Evolutionary conservation across 192 early-diverging fungal genomes (phyloP).

Genomic region (Coemansia sp.): DNA sequence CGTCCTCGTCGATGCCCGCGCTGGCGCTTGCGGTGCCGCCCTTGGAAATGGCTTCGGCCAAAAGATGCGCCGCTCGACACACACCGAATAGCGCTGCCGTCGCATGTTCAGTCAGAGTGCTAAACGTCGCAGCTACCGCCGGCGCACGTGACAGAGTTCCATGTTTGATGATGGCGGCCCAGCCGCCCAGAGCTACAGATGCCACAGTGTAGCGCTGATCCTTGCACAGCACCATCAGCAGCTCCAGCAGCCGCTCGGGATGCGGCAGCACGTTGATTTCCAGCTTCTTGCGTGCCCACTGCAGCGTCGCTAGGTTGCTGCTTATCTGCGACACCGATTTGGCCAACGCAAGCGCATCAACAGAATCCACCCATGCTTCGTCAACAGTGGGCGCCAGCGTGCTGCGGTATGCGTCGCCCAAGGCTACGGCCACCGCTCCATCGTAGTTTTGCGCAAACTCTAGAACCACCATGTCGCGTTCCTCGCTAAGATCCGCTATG

Average conservation of each 20-base stretch:
- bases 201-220: slow-evolving; percentile 35
- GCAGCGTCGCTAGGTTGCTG: slow-evolving; percentile 25
- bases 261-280: slow-evolving; percentile 10
- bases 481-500: slow-evolving; percentile 19
- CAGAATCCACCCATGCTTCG: slow-evolving; percentile 19
- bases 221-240: slow-evolving; percentile 28
- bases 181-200: slow-evolving; percentile 24
- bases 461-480: slow-evolving; percentile 31
- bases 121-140: slow-evolving; percentile 15
- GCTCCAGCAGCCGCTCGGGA: slow-evolving; percentile 20
- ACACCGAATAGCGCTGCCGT: slow-evolving; percentile 29
- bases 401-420: slow-evolving; percentile 19
- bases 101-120: slow-evolving; percentile 35
- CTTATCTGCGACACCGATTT: slow-evolving; percentile 10
- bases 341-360: slow-evolving; percentile 31
- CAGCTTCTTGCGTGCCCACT: slow-evolving; percentile 46
- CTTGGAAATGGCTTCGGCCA: not conserved
- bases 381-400: slow-evolving; percentile 15
- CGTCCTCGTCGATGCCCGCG: slow-evolving; percentile 18
- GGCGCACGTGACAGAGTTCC: slow-evolving; percentile 18
- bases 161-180: slow-evolving; percentile 34
- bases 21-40: not conserved
- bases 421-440: slow-evolving; percentile 2
- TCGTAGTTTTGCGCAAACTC: slow-evolving; percentile 30
- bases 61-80: slow-evolving; percentile 24